Evolutionary conservation across 2,329 filamentous ascomycete species (phyloP).

Genomic region (Botrytis fragariae): DNA sequence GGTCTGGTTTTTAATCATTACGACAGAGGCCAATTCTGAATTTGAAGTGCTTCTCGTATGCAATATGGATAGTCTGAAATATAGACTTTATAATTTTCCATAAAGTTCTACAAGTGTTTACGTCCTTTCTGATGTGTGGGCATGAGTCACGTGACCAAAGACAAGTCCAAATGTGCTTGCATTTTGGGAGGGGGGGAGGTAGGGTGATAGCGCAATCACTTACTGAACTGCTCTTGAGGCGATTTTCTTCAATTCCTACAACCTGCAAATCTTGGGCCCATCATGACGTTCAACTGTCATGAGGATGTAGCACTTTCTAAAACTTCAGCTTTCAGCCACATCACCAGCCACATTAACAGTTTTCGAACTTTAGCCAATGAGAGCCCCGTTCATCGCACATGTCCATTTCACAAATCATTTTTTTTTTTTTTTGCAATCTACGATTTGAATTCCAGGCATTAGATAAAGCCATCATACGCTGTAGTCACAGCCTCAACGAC

Average conservation of each 20-base stretch:
- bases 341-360: background rate
- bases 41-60: background rate
- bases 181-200: too few species aligned
- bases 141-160: background rate
- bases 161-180: background rate
- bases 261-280: background rate
- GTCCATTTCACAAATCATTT: background rate
- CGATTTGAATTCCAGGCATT: background rate
- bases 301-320: background rate
- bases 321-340: background rate
- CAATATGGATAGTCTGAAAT: background rate
- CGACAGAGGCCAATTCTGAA: background rate
- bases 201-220: background rate
- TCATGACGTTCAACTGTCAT: background rate
- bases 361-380: background rate
- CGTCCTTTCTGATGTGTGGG: background rate
- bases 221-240: background rate
- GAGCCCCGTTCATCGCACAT: background rate
- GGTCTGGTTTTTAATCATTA: background rate
- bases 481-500: constrained; percentile 2
- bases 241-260: background rate
- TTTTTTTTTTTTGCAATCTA: background rate
- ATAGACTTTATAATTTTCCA: background rate
- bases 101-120: background rate
- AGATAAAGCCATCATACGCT: background rate